Conservation (phyloP, 257 asterid species). For the Ilex asprella region DNA sequence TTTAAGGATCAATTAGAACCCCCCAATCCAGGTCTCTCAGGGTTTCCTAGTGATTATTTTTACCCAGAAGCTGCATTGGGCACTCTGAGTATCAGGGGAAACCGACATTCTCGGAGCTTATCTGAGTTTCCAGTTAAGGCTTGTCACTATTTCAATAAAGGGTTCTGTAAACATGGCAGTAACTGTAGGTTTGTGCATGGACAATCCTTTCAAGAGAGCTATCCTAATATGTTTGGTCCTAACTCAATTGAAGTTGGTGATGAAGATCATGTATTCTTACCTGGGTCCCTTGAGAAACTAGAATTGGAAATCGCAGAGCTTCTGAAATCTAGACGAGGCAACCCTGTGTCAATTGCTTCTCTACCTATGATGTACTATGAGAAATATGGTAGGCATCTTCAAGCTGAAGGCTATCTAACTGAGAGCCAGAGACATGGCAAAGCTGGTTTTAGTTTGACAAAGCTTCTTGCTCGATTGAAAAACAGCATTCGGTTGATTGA, state of each 20-base stretch:
- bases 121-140: constrained; percentile 45
- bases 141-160: constrained; percentile 74
- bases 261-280: constrained; percentile 48
- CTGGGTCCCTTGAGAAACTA: constrained; percentile 58
- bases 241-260: constrained; percentile 28
- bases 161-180: constrained; percentile 80
- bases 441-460: constrained; percentile 80
- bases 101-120: constrained; percentile 26
- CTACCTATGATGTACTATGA: constrained; percentile 75
- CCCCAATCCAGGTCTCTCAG: constrained; percentile 16
- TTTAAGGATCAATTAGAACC: constrained; percentile 32
- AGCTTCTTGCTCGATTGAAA: constrained; percentile 68
- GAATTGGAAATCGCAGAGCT: constrained; percentile 67
- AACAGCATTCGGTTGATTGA: constrained; percentile 65
- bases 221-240: constrained; percentile 27
- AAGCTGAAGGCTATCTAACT: constrained; percentile 82
- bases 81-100: constrained; percentile 33
- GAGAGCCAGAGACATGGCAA: constrained; percentile 92
- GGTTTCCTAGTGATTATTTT: constrained; percentile 28
- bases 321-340: constrained; percentile 55
- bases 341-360: constrained; percentile 77
- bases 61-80: constrained; percentile 34
- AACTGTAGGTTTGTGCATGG: constrained; percentile 73
- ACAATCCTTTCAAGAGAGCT: constrained; percentile 33
- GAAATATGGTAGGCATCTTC: constrained; percentile 57